Percentiles rank a stretch among this genome's conserved stretches.
Conservation (phyloP, 148 eudicot genomes). For the Diospyros lotus region DNA sequence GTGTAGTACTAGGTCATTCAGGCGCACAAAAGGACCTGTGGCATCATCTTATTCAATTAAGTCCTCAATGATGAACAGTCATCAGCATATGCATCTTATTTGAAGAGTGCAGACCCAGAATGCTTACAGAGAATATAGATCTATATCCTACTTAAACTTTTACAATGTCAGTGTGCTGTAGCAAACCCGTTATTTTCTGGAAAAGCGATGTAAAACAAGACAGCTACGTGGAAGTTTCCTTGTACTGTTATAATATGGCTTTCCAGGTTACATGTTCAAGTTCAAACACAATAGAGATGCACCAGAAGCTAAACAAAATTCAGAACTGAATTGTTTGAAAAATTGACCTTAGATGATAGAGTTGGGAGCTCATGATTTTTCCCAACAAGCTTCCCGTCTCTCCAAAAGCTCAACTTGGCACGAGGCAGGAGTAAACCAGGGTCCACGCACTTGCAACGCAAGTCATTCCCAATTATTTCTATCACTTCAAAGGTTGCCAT, state of each 20-base stretch:
- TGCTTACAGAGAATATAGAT: too few species aligned
- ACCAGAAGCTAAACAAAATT: not conserved
- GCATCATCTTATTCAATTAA: too few species aligned
- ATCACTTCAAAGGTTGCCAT: slow-evolving; percentile 80
- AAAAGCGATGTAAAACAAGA: too few species aligned
- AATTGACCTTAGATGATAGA: slow-evolving; percentile 55
- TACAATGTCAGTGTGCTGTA: too few species aligned
- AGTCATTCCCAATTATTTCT: slow-evolving; percentile 64
- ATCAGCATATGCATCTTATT: too few species aligned
- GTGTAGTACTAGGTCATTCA: too few species aligned
- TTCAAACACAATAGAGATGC: not conserved
- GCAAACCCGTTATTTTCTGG: too few species aligned
- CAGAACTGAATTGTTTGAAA: not conserved
- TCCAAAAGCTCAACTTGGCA: slow-evolving; percentile 80
- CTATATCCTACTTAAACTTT: too few species aligned
- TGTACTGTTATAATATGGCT: not conserved
- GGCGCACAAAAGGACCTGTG: too few species aligned
- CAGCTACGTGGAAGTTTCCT: too few species aligned
- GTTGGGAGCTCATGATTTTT: slow-evolving; percentile 64
- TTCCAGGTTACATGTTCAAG: not conserved
- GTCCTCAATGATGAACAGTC: too few species aligned
- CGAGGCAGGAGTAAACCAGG: slow-evolving; percentile 75
- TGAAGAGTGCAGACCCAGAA: too few species aligned
- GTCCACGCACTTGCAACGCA: slow-evolving; percentile 69
- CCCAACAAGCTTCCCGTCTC: slow-evolving; percentile 63